phyloP scores from a whole-genome alignment of 352 stramenopile genomes.

The Pythium periplocum region DNA sequence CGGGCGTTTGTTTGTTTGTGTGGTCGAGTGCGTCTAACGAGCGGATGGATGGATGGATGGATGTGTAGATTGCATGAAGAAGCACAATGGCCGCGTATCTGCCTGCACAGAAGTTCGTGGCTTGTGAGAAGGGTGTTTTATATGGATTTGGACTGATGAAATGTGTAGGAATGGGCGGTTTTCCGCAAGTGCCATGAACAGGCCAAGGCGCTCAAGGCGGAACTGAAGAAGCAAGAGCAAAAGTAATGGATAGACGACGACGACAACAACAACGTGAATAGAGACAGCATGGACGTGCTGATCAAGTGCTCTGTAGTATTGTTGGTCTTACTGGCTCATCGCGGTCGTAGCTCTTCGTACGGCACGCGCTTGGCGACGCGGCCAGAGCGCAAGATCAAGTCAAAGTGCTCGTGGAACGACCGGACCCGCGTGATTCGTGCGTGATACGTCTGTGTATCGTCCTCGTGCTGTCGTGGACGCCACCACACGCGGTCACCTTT shows the following conservation, averaged over 20 bases:
- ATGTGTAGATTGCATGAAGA: conserved; percentile 73
- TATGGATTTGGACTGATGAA: too few relatives aligned
- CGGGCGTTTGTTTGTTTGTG: too few relatives aligned
- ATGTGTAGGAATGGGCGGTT: conserved; percentile 49
- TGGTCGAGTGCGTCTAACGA: too few relatives aligned
- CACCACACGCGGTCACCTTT: conserved; percentile 36
- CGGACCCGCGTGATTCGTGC: conserved; percentile 30
- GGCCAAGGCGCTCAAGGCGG: conserved; percentile 28
- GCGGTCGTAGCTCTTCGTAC: conserved; percentile 24
- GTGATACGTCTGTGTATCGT: conserved; percentile 30
- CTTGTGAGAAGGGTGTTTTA: not conserved
- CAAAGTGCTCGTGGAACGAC: conserved; percentile 32
- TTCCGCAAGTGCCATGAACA: conserved; percentile 78
- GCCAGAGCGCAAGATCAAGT: conserved; percentile 38
- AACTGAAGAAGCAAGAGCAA: conserved; percentile 13
- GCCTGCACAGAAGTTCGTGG: conserved; percentile 50
- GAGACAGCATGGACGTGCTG: too few relatives aligned
- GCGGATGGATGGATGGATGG: too few relatives aligned
- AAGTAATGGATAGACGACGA: too few relatives aligned
- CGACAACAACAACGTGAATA: too few relatives aligned
- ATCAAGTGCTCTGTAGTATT: too few relatives aligned
- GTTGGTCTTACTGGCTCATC: too few relatives aligned
- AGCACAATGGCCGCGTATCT: conserved; percentile 66
- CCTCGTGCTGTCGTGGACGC: conserved; percentile 17
- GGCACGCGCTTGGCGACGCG: conserved; percentile 31